Evolutionary conservation across 179 eudicot species (phyloP), one percentile per base, ranked within the genome.

Genomic region (Actinidia polygama): DNA sequence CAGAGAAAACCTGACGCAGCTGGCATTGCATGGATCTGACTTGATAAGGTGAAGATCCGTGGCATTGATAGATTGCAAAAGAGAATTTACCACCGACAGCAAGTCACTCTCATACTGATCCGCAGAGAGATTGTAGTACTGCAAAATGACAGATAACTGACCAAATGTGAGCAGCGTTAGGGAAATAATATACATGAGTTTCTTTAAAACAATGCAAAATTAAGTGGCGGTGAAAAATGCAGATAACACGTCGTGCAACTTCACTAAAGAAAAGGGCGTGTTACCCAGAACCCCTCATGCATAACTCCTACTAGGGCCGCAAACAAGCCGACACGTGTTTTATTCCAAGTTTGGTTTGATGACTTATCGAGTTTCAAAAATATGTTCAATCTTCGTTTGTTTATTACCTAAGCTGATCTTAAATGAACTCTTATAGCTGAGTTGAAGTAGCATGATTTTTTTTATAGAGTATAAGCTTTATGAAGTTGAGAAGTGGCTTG

Each of bases 61-160:
- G 36, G 82, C 89, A 50, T 78, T 84, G 80, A 91, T 85, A 10
- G 95, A 95, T 61, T 86, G 88, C 73, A 92, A 36, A 49, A 90
- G 92, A 55, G 97, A 94, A 71, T 93, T 91, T 24, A 92, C 94
- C 59, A 91, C 91, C 15, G 90, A 90, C 47, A 87, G 75, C 83
- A 94, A 73, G 83, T 93, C 93, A 40, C 90, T 85, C 84, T 95
- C 95, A 71, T 89, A 92, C 78, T 85, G 93, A 91, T 92, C 94
- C 86, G 86, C 86, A 50, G 91, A 71, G 77, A 88, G 89, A 87
- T 91, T 93, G 78, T 85, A 85, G 81, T 90, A 88, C 98, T 95
- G 92, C 81, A 87, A 6, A 84, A 83, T 19, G 10, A 61, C 46
- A 30, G 63, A 53, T 19, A 81, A 71, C 40, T 44, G n/a, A 18